Evolutionary conservation across 345 rosid species (phyloP).

Genomic region (Sonneratia alba): DNA sequence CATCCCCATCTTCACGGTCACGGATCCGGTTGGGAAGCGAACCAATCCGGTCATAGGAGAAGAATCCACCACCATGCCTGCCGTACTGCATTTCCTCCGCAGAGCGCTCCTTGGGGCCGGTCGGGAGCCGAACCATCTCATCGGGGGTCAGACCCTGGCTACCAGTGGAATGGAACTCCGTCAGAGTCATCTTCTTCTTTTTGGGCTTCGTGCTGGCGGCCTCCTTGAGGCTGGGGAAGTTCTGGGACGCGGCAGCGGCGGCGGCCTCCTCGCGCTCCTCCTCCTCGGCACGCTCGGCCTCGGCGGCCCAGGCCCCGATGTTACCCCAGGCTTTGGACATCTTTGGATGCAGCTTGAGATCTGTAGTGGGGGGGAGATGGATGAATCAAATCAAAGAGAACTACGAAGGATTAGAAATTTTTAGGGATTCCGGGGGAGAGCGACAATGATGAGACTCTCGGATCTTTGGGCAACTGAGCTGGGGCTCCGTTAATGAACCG

Average conservation of each 20-base stretch:
- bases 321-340: conserved; percentile 72
- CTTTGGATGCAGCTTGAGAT: background rate
- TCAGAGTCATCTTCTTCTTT: conserved; percentile 75
- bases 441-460: too few relatives aligned
- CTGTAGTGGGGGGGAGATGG: conserved; percentile 2
- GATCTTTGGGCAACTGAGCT: too few relatives aligned
- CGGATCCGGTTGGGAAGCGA: conserved; percentile 27
- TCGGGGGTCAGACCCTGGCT: conserved; percentile 52
- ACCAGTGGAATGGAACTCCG: conserved; percentile 37
- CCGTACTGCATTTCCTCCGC: conserved; percentile 82
- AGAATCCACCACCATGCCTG: conserved; percentile 76
- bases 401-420: too few relatives aligned
- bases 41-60: conserved; percentile 47
- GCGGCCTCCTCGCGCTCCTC: conserved; percentile 40
- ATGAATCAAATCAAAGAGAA: background rate
- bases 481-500: conserved; percentile 37
- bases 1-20: conserved; percentile 31
- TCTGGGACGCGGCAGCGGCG: conserved; percentile 26
- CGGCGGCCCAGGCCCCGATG: conserved; percentile 94
- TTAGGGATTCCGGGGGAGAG: too few relatives aligned
- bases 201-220: conserved; percentile 55
- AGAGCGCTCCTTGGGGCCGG: conserved; percentile 86
- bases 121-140: conserved; percentile 77
- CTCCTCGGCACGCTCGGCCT: conserved; percentile 70
- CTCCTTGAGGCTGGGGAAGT: conserved; percentile 73